Evolutionary conservation across 2,329 filamentous ascomycete species (phyloP).

Genomic region (Microdochium bolleyi): DNA sequence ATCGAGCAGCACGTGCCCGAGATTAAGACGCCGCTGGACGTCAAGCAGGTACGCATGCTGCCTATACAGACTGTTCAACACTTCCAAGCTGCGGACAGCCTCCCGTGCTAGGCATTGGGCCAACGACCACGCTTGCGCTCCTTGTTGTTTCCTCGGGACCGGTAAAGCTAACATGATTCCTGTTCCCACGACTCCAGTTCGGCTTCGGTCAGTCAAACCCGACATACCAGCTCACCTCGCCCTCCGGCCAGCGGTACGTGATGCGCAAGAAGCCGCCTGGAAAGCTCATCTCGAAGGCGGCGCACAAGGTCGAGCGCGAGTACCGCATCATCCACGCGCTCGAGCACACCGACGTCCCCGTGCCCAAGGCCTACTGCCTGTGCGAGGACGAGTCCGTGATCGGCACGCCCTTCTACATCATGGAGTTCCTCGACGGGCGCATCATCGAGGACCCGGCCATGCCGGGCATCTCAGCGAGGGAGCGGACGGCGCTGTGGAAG

Average conservation of each 20-base stretch:
- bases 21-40: constrained; percentile 72
- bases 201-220: constrained; percentile 97
- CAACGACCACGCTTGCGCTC: no score
- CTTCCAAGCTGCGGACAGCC: no score
- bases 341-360: constrained; percentile 69
- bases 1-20: constrained; percentile 70
- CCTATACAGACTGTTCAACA: no score
- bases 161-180: no score
- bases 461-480: constrained; percentile 58
- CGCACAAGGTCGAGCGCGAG: constrained; percentile 94
- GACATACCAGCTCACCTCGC: constrained; percentile 81
- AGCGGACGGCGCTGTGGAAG: constrained; percentile 77
- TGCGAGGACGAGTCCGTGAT: constrained; percentile 77
- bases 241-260: constrained; percentile 66
- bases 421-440: constrained; percentile 90
- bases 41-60: constrained; percentile 67
- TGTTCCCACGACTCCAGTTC: constrained; percentile 55
- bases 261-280: constrained; percentile 98
- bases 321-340: constrained; percentile 85
- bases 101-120: no score
- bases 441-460: constrained; percentile 87
- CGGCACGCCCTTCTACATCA: constrained; percentile 93
- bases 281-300: constrained; percentile 82
- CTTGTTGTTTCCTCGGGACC: no score
- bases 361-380: constrained; percentile 74